Evolutionary conservation across 768 basidiomycete species (phyloP), one percentile per base, ranked within the genome.

Genomic region (Trametes elegans): DNA sequence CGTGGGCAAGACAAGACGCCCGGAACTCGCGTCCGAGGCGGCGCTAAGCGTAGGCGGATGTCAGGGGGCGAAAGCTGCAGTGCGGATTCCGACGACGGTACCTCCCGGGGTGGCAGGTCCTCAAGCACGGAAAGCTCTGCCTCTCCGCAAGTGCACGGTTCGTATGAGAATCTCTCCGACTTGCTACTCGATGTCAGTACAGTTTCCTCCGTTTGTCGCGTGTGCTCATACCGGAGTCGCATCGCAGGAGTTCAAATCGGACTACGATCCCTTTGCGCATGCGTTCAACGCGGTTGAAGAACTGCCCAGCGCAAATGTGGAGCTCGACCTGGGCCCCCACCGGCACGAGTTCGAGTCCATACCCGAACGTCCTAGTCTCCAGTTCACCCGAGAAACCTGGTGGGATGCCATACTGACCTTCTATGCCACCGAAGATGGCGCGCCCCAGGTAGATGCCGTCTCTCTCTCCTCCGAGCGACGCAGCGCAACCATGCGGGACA

Each of bases 361-460:
- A 28, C 61, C 59, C 31, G 41, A 71, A 34, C 79, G 82, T 53
- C 88, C 88, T 4, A 84, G 85, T 9, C 70, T 87, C 31, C 76
- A 79, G 38, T 88, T 87, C 66, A 73, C 76, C 10, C 84, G 85
- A 51, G 82, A 85, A 70, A 83, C 81, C n/a, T 89, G 88, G 88
- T 90, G 85, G 83, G 89, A 89, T 62, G 80, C 79, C 9, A 73
- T 90, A n/a, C 68, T 88, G 35, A 71, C 73, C 35, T 64, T 84
- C 26, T 88, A 88, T 64, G 41, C 58, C 11, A 59, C 56, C 7
- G 57, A 54, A 14, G 42, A 44, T 36, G 35, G 36, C 24, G 28
- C 36, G 13, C 35, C 38, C 7, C 48, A 36, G 7, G 24, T 28
- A 2, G 47, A 45, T 5, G 10, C 42, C 6, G 2, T 49, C 8